Evolutionary conservation across 257 asterid genomes (phyloP), one percentile per base, ranked within the genome.

Genomic region (Solanum medicagineum): DNA sequence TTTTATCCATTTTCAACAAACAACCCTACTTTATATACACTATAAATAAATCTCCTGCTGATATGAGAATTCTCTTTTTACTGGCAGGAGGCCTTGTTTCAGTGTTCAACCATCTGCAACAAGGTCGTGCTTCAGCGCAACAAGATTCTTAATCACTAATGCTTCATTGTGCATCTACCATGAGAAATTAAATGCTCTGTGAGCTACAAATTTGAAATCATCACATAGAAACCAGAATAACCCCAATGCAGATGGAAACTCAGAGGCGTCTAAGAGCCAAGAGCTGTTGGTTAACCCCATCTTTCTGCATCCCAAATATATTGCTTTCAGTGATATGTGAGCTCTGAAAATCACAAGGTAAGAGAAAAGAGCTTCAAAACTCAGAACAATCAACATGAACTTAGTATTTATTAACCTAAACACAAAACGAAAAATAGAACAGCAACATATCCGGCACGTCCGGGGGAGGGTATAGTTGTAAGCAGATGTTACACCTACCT

Each of bases 221-320:
- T 89, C 79, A 54, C 85, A 79, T 59, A 75, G 17, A 44, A 19
- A 44, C 45, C 56, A 24, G 22, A 83, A 70, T 55, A 69, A 45
- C 80, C 81, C 55, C 29, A 77, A 65, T 20, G 80, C 79, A 3
- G 89, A 89, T 9, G 79, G 79, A 66, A 85, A 66, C 71, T 56
- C 84, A 83, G 73, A 62, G 86, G 59, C 70, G 5, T 71, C 54
- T 84, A 75, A 80, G 83, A 80, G 22, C 24, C 81, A 81, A 83
- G 84, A 82, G 84, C 86, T 84, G 84, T 49, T 68, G 26, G 63
- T 59, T 75, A 85, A 66, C 70, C 89, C 80, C 97, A 93, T 92
- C 92, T 87, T 89, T 89, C 93, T 29, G 88, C 95, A 93, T 91
- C 91, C 90, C 81, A 42, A 81, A 80, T 24, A 74, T 73, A 81